Evolutionary conservation across 345 rosid genomes (phyloP).

Genomic region (Salix suchowensis): DNA sequence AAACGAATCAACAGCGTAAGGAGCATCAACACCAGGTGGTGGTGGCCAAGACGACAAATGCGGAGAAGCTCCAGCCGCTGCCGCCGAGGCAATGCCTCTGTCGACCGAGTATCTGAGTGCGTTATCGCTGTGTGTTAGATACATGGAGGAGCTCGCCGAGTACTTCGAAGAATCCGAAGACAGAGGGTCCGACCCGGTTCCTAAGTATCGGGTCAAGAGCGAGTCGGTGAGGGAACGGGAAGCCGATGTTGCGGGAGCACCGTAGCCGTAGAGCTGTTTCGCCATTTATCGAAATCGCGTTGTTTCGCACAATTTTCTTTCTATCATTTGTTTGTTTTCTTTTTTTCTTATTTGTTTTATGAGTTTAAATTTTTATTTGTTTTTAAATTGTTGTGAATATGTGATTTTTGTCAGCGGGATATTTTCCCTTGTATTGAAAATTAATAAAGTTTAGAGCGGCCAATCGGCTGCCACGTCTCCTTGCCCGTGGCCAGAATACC

Average conservation of each 20-base stretch:
- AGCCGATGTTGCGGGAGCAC: neutral
- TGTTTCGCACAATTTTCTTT: neutral
- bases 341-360: too few relatives aligned
- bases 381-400: neutral
- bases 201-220: neutral
- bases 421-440: neutral
- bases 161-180: conserved; percentile 20
- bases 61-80: neutral
- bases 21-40: conserved; percentile 40
- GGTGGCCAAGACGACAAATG: conserved; percentile 12
- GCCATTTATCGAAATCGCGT: conserved; percentile 1
- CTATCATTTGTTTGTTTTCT: neutral
- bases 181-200: neutral
- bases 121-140: conserved; percentile 5
- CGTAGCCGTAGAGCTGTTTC: conserved; percentile 5
- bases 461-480: neutral
- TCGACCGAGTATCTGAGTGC: conserved; percentile 16
- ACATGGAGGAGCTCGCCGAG: conserved; percentile 7
- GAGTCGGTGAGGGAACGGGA: conserved; percentile 2
- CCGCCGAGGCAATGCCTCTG: conserved; percentile 6
- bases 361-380: neutral
- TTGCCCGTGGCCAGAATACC: too few relatives aligned
- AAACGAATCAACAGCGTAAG: conserved; percentile 33
- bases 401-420: neutral
- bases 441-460: neutral